These are phyloP conservation scores for Candolleomyces aberdarensis DNA, from an alignment of 768 basidiomycete genomes.

Conservation along the genomic window DNA sequence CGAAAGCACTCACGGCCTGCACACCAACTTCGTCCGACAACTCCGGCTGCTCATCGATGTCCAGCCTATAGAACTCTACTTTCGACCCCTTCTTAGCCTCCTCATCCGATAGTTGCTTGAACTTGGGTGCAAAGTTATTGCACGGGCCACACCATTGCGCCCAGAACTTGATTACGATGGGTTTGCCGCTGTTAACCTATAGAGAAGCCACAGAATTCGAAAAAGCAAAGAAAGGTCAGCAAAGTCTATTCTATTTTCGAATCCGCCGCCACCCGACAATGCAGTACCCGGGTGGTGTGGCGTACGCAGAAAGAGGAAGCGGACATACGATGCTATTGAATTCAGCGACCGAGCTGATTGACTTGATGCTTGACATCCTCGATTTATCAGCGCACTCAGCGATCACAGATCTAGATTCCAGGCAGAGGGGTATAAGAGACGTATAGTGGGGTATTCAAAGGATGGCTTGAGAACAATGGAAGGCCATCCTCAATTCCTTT, in stretches of 20 bases:
- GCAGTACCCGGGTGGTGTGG: background rate
- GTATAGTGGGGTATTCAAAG: too few species aligned
- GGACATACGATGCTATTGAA: background rate
- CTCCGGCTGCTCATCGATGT: slow-evolving; percentile 57
- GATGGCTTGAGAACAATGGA: too few species aligned
- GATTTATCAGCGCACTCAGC: too few species aligned
- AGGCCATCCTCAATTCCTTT: too few species aligned
- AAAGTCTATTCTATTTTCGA: too few species aligned
- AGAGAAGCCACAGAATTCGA: too few species aligned
- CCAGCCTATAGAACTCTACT: slow-evolving; percentile 31
- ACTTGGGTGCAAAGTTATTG: slow-evolving; percentile 59
- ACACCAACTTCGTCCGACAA: slow-evolving; percentile 58
- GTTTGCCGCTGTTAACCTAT: slow-evolving; percentile 45
- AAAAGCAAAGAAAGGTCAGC: too few species aligned
- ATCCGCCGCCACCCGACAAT: too few species aligned
- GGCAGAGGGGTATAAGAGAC: too few species aligned
- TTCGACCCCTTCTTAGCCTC: slow-evolving; percentile 55
- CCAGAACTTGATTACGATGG: slow-evolving; percentile 67
- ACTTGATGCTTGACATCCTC: too few species aligned
- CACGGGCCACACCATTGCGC: slow-evolving; percentile 78
- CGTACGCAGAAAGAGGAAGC: background rate
- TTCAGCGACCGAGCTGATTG: too few species aligned
- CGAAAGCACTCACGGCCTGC: slow-evolving; percentile 47
- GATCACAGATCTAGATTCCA: too few species aligned
- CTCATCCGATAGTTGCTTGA: slow-evolving; percentile 47